phyloP scores from a whole-genome alignment of 768 basidiomycete genomes.

The Boletus rubroflammeus region DNA sequence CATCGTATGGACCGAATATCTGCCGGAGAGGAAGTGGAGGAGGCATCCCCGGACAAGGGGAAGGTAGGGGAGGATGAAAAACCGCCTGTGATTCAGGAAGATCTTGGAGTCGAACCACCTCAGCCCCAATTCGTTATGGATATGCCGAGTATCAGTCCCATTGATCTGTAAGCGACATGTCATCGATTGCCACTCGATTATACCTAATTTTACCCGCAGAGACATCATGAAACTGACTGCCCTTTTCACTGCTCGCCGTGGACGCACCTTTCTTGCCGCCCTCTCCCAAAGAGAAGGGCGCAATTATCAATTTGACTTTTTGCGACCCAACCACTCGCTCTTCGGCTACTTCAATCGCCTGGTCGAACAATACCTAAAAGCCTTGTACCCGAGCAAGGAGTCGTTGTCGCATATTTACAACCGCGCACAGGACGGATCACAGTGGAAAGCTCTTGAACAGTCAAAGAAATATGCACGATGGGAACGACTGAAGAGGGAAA shows the following conservation, averaged over 20 bases:
- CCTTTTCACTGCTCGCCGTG: constrained; percentile 89
- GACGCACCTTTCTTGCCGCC: constrained; percentile 77
- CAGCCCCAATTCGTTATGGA: constrained; percentile 79
- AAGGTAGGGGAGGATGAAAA: constrained; percentile 36
- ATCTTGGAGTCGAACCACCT: constrained; percentile 74
- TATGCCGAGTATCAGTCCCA: constrained; percentile 79
- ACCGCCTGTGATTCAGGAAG: constrained; percentile 40
- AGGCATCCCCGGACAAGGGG: constrained; percentile 43
- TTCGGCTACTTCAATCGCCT: constrained; percentile 96
- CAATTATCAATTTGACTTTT: constrained; percentile 97
- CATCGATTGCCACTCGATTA: neutral
- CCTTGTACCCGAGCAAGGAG: constrained; percentile 80
- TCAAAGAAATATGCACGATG: constrained; percentile 81
- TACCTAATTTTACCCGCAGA: constrained; percentile 37
- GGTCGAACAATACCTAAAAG: constrained; percentile 92
- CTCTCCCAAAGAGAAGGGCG: constrained; percentile 87
- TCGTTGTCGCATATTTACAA: constrained; percentile 69
- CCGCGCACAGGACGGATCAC: constrained; percentile 58
- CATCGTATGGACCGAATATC: constrained; percentile 83
- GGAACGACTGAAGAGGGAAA: constrained; percentile 80
- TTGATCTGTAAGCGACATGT: constrained; percentile 78
- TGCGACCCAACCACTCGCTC: constrained; percentile 92
- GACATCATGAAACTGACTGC: constrained; percentile 97
- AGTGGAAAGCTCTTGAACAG: constrained; percentile 76
- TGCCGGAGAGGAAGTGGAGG: constrained; percentile 72